phyloP scores from a whole-genome alignment of 2,329 filamentous ascomycete genomes.

The Ascochyta koolunga region DNA sequence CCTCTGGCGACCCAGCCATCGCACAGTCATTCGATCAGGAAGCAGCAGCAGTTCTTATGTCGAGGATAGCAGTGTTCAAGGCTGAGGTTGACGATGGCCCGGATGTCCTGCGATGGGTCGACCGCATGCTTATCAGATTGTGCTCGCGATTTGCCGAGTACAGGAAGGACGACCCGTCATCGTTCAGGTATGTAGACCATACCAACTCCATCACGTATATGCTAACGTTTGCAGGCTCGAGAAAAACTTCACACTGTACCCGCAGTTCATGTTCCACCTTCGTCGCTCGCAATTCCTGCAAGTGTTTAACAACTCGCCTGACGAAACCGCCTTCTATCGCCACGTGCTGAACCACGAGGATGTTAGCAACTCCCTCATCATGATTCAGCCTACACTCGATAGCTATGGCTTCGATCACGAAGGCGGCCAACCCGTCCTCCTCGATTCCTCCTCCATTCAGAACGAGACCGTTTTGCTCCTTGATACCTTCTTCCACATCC shows the following conservation, averaged over 20 bases:
- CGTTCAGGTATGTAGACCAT: constrained; percentile 68
- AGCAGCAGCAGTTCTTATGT: constrained; percentile 96
- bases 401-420: constrained; percentile 98
- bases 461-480: constrained; percentile 90
- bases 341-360: constrained; percentile 98
- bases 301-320: constrained; percentile 99
- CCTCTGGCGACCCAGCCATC: constrained; percentile 90
- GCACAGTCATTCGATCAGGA: constrained; percentile 98
- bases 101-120: constrained; percentile 97
- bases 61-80: constrained; percentile 98
- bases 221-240: constrained; percentile 62
- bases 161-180: constrained; percentile 95
- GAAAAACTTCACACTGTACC: constrained; percentile 99
- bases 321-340: constrained; percentile 98
- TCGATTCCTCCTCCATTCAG: constrained; percentile 96
- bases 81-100: constrained; percentile 97
- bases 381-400: constrained; percentile 98
- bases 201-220: constrained; percentile 67
- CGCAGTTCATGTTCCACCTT: constrained; percentile 99
- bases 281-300: constrained; percentile 96
- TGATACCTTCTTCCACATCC: constrained; percentile 98
- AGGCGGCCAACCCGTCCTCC: constrained; percentile 86
- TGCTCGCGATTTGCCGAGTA: constrained; percentile 98
- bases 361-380: constrained; percentile 93
- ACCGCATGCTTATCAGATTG: constrained; percentile 95